Evolutionary conservation across 495 filamentous ascomycete genomes (phyloP).

Genomic region (Xylaria venustula): DNA sequence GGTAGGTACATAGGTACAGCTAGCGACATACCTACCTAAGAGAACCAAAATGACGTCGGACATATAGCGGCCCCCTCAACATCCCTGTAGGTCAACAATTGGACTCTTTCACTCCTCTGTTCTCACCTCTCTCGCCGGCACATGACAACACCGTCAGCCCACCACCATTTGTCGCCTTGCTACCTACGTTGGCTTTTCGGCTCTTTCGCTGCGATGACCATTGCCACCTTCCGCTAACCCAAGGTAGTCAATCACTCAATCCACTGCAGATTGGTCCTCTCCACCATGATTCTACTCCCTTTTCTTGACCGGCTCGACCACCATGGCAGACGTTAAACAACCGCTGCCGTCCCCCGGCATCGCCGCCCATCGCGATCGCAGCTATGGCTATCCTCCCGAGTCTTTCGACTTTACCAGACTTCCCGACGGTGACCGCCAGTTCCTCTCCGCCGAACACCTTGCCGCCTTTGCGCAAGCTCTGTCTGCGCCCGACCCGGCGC

Average conservation of each 20-base stretch:
- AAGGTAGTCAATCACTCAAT: neutral
- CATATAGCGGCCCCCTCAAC: neutral
- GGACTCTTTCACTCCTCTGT: neutral
- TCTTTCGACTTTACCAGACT: slow-evolving; percentile 48
- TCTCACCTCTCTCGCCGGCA: neutral
- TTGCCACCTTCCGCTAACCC: neutral
- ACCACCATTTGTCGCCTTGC: no score
- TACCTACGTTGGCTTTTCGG: neutral
- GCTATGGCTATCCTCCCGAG: slow-evolving; percentile 48
- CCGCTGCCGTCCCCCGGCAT: slow-evolving; percentile 25
- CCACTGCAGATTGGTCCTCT: no score
- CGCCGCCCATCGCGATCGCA: slow-evolving; percentile 23
- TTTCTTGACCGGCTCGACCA: neutral
- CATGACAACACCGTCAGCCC: neutral
- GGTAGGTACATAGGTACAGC: neutral
- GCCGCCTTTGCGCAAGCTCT: slow-evolving; percentile 60
- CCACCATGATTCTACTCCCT: slow-evolving; percentile 10
- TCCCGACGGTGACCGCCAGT: slow-evolving; percentile 66
- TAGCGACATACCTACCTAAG: neutral
- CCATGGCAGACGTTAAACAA: slow-evolving; percentile 31
- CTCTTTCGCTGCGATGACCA: neutral
- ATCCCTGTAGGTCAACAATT: slow-evolving; percentile 3
- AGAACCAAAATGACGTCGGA: slow-evolving; percentile 6
- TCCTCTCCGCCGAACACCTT: slow-evolving; percentile 57
- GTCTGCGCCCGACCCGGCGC: slow-evolving; percentile 48